Conservation (phyloP, 1,284 basidiomycete species). For the Malassezia equina region DNA sequence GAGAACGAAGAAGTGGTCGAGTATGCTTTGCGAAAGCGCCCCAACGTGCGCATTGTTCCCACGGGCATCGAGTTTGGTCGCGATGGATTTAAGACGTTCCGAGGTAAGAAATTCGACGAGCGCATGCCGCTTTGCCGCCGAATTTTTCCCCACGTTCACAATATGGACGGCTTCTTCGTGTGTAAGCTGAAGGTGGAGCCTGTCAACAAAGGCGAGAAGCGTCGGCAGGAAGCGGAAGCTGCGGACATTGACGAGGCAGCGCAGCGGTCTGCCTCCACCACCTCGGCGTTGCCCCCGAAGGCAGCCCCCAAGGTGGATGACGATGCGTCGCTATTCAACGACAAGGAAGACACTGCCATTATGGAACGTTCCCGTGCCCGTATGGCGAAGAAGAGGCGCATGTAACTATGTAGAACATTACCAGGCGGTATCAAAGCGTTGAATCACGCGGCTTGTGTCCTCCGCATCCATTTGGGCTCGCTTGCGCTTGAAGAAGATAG, state of each 20-base stretch:
- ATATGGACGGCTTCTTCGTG: slow-evolving; percentile 96
- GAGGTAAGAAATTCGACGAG: slow-evolving; percentile 76
- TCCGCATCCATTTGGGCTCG: slow-evolving; percentile 40
- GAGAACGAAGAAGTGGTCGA: slow-evolving; percentile 98
- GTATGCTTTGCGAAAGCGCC: slow-evolving; percentile 91
- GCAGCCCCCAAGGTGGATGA: background rate
- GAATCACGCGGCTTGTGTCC: slow-evolving; percentile 28
- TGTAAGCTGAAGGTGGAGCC: slow-evolving; percentile 81
- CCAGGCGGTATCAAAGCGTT: slow-evolving; percentile 34
- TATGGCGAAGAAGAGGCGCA: slow-evolving; percentile 11
- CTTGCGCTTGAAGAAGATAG: slow-evolving; percentile 85
- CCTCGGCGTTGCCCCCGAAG: background rate
- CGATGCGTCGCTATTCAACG: slow-evolving; percentile 4
- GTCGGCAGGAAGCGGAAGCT: background rate
- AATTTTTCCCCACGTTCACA: slow-evolving; percentile 48
- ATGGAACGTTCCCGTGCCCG: slow-evolving; percentile 12
- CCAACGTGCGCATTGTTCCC: slow-evolving; percentile 87
- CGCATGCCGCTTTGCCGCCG: slow-evolving; percentile 54
- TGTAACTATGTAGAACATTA: slow-evolving; percentile 13
- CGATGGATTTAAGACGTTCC: slow-evolving; percentile 78
- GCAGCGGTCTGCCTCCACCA: background rate
- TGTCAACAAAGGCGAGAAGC: slow-evolving; percentile 17
- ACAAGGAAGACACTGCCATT: slow-evolving; percentile 10
- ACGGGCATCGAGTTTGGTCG: slow-evolving; percentile 87
- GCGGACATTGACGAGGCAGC: background rate